Evolutionary conservation across 2,329 filamentous ascomycete species (phyloP), one percentile per base, ranked within the genome.

Genomic region (Decorospora gaudefroyi): DNA sequence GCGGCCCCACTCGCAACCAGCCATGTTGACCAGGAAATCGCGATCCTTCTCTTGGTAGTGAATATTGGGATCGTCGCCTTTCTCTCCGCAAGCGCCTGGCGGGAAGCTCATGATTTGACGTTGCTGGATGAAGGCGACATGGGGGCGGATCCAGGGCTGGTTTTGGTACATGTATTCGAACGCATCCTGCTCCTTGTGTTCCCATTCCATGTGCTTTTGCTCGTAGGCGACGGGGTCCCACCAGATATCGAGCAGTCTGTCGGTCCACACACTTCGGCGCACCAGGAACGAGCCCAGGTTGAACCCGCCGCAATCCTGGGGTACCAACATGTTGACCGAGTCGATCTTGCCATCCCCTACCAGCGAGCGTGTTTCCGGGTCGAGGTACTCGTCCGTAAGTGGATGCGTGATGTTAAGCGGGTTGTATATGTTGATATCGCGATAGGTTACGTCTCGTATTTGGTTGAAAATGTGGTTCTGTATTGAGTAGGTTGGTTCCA

Each of bases 121-220:
- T 70, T 97, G 92, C 0, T 88, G 86, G 32, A 96, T 79, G 72
- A 99, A 99, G 4, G 84, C 92, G 3, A 90, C 85, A 60, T 93
- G 88, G 42, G 88, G 84, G 46, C 93, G 84, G 40, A 97, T 84
- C 91, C 93, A 99, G 0, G 93, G 89, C 68, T 97, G 92, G 42
- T 86, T 87, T 44, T 79, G 81, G 74, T 99, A 99, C 51, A 99
- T 78, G 73, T 95, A 87, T 73, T 96, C 91, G 28, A 99, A 76
- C 1, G 91, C 90, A 66, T 97, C 91, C 73, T 99, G 93, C 71
- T 99, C 93, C 70, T 97, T 97, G 77, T 99, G 93, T 65, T 93
- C 91, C 93, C 93, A 99, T 51, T 93, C 83, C 91, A 96, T 96
- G 70, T 99, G 93, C 68, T 90, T 95, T 73, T 99, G 93, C 73